Evolutionary conservation across 2,329 filamentous ascomycete species (phyloP), one percentile per base, ranked within the genome.

Genomic region (Beauveria scarabaeidicola): DNA sequence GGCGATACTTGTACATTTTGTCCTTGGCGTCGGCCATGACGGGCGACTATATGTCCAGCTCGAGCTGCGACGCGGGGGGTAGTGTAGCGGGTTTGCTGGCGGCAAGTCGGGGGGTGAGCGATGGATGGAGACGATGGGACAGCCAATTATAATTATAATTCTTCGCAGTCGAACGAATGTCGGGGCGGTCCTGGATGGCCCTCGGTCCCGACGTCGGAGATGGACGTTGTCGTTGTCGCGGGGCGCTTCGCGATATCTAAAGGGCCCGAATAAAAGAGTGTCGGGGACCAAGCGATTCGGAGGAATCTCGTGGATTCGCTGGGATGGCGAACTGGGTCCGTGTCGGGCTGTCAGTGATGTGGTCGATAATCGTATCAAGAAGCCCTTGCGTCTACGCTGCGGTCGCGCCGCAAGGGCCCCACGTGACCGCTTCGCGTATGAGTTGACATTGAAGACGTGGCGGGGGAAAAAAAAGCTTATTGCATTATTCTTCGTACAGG

Each of bases 1-100:
- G 91, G 73, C 92, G 86, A 75, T 97, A 99, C 75, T 97, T 97
- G 68, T 82, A 83, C 63, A 79, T 74, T 70, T 82, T 74, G 83
- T 74, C 71, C 61, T 64, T 72, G 56, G 66, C 61, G 46, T 94
- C 89, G 66, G 85, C 81, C 88, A 91, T 92, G 60, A 70, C 80
- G 75, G 63, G 51, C n/a, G 7, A 32, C 5, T 13, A 36, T 36
- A 5, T 40, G 32, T 51, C 38, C 25, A 27, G 27, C 29, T 21
- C 40, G 40, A 8, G 32, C 40, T 6, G 38, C 25, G 27, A 36
- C 32, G 40, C 17, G 10, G 41, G 40, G 17, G 32, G 6, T n/a
- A 11, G 15, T 25, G 36, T 27, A 21, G 36, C n/a, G 32, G 10
- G 3, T 29, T 11, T 10, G 36, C 51, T 43, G 36, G 10, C 32